Base-by-base conservation (phyloP, 768 basidiomycete species). In the Panaeolus cyanescens region DNA sequence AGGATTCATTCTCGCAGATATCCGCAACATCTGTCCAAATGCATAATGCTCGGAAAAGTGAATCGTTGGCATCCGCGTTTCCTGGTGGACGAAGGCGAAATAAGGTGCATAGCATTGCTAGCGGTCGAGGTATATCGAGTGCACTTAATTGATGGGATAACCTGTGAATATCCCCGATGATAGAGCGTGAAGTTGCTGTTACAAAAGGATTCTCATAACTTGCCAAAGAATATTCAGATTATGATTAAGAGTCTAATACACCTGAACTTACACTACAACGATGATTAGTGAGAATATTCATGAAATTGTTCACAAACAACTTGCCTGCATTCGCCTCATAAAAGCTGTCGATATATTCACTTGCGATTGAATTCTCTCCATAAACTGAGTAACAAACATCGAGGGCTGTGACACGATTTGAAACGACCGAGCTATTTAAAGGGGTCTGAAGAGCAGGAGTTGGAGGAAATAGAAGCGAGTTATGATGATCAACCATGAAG, bases 191-290 rank as follows among this genome's bases (percentile, higher is more conserved):
- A 5, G 86, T 89, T 33, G 91, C 89, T 32, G 90, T 92, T 37
- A 93, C 70, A 63, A 90, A 71, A 3, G 92, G 92, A 67, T 93
- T 93, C 75, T 93, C 90, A 68, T 93, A 93, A 67, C 88, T 90
- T 53, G 60, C n/a, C n/a, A 39, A 31, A 34, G 5, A 54, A 55
- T 56, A 42, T 39, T 8, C 55, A 22, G 19, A 54, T 15, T 34
- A n/a, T n/a, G 54, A 20, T n/a, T 39, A 17, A 30, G 31, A 36
- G 55, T 3, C 17, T 12, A 56, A 28, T 22, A 32, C 17, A 36
- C 55, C 10, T 32, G 40, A 17, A 67, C 82, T 80, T 72, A 83
- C 81, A 77, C 80, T 83, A 56, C 13, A 55, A 61, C 30, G 45
- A 28, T 13, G 30, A 56, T 53, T 60, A 56, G 36, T 68, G 62